Percentiles rank a stretch among this genome's conserved stretches.
phyloP scores from a whole-genome alignment of 139 green algal genomes.

The Limnomonas spitsbergensis region DNA sequence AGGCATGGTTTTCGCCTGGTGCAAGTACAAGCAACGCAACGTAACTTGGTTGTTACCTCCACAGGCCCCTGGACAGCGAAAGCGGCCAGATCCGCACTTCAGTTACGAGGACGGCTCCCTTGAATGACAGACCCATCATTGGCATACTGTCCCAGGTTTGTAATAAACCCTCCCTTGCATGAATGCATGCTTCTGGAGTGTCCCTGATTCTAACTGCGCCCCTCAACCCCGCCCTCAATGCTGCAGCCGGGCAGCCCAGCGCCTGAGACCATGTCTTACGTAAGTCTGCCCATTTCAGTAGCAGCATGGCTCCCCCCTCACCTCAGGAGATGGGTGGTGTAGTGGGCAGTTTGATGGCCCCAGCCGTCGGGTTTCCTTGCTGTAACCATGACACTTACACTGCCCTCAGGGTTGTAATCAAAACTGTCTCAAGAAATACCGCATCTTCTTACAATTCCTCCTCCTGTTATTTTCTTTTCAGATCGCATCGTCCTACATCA shows the following conservation, averaged over 20 bases:
- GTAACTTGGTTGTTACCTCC: too few relatives aligned
- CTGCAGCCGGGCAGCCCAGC: conserved; percentile 17
- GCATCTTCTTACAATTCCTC: background rate
- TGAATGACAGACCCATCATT: conserved; percentile 58
- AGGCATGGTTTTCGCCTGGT: too few relatives aligned
- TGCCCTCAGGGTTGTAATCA: background rate
- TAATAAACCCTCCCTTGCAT: background rate
- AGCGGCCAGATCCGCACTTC: too few relatives aligned
- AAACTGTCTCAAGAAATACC: background rate
- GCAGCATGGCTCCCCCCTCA: background rate
- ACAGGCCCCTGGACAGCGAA: too few relatives aligned
- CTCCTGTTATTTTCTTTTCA: background rate
- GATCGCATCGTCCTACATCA: background rate
- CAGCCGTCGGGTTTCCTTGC: background rate
- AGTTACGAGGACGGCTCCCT: too few relatives aligned
- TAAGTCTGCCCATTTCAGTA: background rate
- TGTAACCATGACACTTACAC: background rate
- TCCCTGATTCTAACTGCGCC: too few relatives aligned
- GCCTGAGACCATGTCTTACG: conserved; percentile 1
- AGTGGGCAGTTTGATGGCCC: background rate
- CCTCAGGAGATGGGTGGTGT: too few relatives aligned
- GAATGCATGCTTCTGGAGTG: background rate
- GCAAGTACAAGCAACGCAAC: too few relatives aligned
- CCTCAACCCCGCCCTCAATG: too few relatives aligned
- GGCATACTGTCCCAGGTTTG: conserved; percentile 59